Conservation (phyloP, 148 eudicot genomes). For the Camellia sinensis region DNA sequence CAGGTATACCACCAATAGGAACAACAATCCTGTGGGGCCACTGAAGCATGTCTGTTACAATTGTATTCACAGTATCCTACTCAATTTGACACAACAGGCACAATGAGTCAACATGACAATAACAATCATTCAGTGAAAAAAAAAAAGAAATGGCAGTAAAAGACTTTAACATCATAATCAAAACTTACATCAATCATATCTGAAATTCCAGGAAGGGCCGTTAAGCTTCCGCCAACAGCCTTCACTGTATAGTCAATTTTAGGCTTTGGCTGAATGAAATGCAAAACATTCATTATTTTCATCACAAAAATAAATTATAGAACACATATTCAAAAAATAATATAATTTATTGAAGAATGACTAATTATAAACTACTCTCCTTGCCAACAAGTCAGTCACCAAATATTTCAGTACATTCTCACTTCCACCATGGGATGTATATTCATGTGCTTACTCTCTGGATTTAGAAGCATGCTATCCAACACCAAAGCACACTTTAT, state of each 20-base stretch:
- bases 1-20: slow-evolving; percentile 85
- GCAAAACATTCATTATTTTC: slow-evolving; percentile 14
- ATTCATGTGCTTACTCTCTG: no score
- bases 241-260: slow-evolving; percentile 82
- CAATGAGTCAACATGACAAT: slow-evolving; percentile 13
- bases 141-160: slow-evolving; percentile 8
- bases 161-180: background rate
- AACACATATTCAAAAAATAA: background rate
- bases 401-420: background rate
- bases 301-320: background rate
- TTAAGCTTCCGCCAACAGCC: slow-evolving; percentile 96
- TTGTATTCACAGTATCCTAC: slow-evolving; percentile 85
- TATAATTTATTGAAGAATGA: background rate
- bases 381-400: background rate
- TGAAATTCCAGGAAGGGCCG: slow-evolving; percentile 91
- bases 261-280: slow-evolving; percentile 77
- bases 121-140: slow-evolving; percentile 6
- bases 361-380: background rate
- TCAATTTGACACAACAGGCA: slow-evolving; percentile 18
- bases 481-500: background rate
- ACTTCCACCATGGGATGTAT: background rate
- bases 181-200: slow-evolving; percentile 94
- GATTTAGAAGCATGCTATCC: background rate
- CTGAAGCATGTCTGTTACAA: slow-evolving; percentile 79
- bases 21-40: slow-evolving; percentile 99